phyloP scores from a whole-genome alignment of 1,139 yeast genomes.

The Scheffersomyces segobiensis region DNA sequence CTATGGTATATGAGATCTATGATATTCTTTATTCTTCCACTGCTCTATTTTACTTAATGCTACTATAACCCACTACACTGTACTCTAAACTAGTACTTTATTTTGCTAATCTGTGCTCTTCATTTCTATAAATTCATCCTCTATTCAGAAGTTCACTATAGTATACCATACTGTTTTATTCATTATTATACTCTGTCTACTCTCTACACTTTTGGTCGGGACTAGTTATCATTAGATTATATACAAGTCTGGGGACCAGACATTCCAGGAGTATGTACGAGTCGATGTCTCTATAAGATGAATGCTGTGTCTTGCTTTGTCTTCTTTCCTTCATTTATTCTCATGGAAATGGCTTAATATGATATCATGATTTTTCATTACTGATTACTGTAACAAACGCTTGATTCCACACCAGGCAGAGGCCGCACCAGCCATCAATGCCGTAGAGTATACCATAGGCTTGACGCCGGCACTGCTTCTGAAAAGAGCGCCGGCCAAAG shows the following conservation, averaged over 20 bases:
- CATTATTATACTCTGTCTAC: not conserved
- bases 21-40: too few relatives aligned
- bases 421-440: conserved; percentile 84
- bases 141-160: too few relatives aligned
- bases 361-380: not conserved
- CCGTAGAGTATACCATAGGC: conserved; percentile 89
- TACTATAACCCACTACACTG: too few relatives aligned
- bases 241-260: not conserved
- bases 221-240: not conserved
- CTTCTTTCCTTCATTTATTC: not conserved
- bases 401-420: conserved; percentile 92
- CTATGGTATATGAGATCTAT: not conserved
- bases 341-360: not conserved
- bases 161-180: too few relatives aligned
- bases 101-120: too few relatives aligned
- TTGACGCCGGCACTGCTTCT: conserved; percentile 80
- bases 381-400: conserved; percentile 30
- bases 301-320: not conserved
- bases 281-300: not conserved
- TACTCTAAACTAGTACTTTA: too few relatives aligned
- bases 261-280: not conserved
- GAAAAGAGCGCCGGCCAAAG: conserved; percentile 88
- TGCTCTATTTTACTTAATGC: too few relatives aligned
- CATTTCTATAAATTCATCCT: too few relatives aligned
- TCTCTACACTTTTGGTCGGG: not conserved